Conservation (phyloP, 2,329 filamentous ascomycete species). For the Xylaria sp. region DNA sequence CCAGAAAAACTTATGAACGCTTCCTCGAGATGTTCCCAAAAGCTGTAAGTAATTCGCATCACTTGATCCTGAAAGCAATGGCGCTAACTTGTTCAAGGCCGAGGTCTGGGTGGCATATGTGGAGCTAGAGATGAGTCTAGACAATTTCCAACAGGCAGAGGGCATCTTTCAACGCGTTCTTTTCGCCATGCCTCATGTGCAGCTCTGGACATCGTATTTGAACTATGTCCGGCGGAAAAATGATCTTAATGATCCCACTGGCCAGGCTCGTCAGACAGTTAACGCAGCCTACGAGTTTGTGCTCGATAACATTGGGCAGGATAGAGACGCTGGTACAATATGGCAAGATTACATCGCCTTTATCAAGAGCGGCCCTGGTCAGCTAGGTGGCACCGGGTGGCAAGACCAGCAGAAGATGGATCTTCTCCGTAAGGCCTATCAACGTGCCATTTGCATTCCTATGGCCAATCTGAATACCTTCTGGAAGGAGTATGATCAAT, state of each 20-base stretch:
- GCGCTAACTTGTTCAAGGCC: conserved; percentile 65
- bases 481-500: conserved; percentile 98
- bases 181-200: conserved; percentile 78
- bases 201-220: conserved; percentile 91
- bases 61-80: not conserved
- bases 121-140: conserved; percentile 85
- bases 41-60: conserved; percentile 69
- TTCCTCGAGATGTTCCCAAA: conserved; percentile 90
- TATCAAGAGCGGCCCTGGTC: conserved; percentile 84
- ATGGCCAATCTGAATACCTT: conserved; percentile 81
- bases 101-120: conserved; percentile 90
- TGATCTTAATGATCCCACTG: conserved; percentile 81
- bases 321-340: conserved; percentile 85
- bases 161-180: conserved; percentile 83
- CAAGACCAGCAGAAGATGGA: conserved; percentile 99
- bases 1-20: conserved; percentile 79
- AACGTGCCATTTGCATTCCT: conserved; percentile 85
- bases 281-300: conserved; percentile 92
- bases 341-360: conserved; percentile 98
- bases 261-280: conserved; percentile 78
- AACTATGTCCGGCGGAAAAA: conserved; percentile 94
- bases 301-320: conserved; percentile 85
- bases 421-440: conserved; percentile 86
- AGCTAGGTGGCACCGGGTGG: conserved; percentile 85
- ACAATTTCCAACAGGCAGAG: conserved; percentile 82